Evolutionary conservation across 2,329 filamentous ascomycete genomes (phyloP).

Genomic region (Monilinia aucupariae): DNA sequence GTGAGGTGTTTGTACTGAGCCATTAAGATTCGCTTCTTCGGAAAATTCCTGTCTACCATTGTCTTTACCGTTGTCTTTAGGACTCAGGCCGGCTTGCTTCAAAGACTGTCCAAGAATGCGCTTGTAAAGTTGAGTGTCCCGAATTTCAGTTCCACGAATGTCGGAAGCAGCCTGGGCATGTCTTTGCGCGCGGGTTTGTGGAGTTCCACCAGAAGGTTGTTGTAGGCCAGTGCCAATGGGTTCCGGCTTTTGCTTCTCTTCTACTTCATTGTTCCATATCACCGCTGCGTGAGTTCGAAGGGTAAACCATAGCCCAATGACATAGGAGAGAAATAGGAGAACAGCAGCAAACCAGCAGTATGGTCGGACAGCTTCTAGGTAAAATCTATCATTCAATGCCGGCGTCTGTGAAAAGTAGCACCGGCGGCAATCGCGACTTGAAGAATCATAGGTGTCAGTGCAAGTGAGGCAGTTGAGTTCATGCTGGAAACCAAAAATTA

Average conservation of each 20-base stretch:
- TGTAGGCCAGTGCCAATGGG: constrained; percentile 34
- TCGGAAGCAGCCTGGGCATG: constrained; percentile 22
- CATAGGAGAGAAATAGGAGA: constrained; percentile 84
- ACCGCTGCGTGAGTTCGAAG: constrained; percentile 91
- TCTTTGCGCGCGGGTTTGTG: constrained; percentile 27
- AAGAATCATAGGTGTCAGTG: constrained; percentile 42
- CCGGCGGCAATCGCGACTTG: constrained; percentile 70
- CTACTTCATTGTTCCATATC: constrained; percentile 85
- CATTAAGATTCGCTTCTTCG: constrained; percentile 38
- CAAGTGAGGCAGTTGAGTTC: constrained; percentile 79
- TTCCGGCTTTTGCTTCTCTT: constrained; percentile 67
- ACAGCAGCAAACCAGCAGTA: constrained; percentile 87
- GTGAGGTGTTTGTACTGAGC: constrained; percentile 53
- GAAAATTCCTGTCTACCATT: constrained; percentile 40
- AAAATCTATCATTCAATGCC: constrained; percentile 81
- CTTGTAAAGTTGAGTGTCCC: constrained; percentile 86
- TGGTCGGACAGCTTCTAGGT: constrained; percentile 80
- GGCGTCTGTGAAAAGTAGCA: constrained; percentile 92
- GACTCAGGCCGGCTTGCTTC: constrained; percentile 68
- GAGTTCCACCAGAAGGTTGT: constrained; percentile 22
- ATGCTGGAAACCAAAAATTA: constrained; percentile 52
- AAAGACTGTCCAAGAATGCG: constrained; percentile 87
- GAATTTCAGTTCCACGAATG: constrained; percentile 54
- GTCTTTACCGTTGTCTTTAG: constrained; percentile 48
- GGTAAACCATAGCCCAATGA: constrained; percentile 93